Percentiles rank a stretch among this genome's conserved stretches.
phyloP scores from a whole-genome alignment of 2,329 filamentous ascomycete genomes.

The Ilyonectria sp. region DNA sequence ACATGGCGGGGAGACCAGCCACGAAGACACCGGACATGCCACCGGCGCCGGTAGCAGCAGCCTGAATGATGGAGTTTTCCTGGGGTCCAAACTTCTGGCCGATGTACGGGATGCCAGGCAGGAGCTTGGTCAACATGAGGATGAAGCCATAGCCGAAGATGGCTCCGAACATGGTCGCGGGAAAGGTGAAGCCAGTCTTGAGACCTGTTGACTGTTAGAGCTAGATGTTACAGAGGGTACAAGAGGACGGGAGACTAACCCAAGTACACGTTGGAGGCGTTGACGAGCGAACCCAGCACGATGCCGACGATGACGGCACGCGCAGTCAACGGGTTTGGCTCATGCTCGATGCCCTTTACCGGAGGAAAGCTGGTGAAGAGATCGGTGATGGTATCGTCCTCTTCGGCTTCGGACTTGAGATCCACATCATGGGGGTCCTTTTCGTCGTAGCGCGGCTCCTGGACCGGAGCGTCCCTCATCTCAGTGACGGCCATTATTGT shows the following conservation, averaged over 20 bases:
- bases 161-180: constrained; percentile 65
- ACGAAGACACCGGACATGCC: constrained; percentile 72
- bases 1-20: constrained; percentile 73
- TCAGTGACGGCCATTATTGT: constrained; percentile 11
- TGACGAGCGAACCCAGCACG: constrained; percentile 71
- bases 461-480: neutral
- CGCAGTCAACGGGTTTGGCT: constrained; percentile 66
- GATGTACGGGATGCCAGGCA: constrained; percentile 65
- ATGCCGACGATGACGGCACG: constrained; percentile 70
- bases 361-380: constrained; percentile 60
- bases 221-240: neutral
- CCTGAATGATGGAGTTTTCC: constrained; percentile 75
- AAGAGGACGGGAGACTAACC: constrained; percentile 53
- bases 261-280: constrained; percentile 75
- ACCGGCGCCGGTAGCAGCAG: constrained; percentile 71
- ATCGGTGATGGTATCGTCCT: constrained; percentile 52
- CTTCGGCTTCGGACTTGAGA: constrained; percentile 48
- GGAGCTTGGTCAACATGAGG: constrained; percentile 65
- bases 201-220: constrained; percentile 54
- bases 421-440: constrained; percentile 48
- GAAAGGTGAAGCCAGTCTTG: constrained; percentile 67
- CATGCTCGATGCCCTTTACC: constrained; percentile 58
- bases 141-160: constrained; percentile 74
- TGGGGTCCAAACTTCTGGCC: constrained; percentile 71
- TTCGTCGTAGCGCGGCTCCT: constrained; percentile 26